A percentile compares a stretch with the other conserved stretches of the same genome.
Evolutionary conservation across 345 rosid species (phyloP).

Genomic region (Psidium friedrichsthalianum): DNA sequence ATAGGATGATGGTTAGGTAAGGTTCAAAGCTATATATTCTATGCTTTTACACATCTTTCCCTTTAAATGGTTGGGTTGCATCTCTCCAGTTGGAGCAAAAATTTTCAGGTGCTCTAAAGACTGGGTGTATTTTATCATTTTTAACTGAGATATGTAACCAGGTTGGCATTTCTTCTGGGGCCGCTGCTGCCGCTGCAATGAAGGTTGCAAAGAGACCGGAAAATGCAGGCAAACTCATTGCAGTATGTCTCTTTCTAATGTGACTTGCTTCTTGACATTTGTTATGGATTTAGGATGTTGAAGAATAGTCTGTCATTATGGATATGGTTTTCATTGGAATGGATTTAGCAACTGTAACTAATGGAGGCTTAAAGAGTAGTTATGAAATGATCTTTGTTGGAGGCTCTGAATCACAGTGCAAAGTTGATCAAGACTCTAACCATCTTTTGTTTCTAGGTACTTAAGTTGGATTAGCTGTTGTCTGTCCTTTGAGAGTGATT

Average conservation of each 20-base stretch:
- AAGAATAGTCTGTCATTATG: background rate
- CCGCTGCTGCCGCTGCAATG: slow-evolving; percentile 89
- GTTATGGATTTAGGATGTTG: background rate
- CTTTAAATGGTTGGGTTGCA: background rate
- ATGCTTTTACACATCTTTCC: background rate
- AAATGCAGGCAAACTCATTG: slow-evolving; percentile 87
- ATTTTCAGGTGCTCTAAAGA: background rate
- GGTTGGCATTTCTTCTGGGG: slow-evolving; percentile 99
- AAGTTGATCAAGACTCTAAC: background rate
- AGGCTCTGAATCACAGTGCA: background rate
- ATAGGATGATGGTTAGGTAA: background rate
- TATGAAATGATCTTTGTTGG: background rate
- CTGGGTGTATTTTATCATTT: background rate
- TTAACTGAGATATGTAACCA: slow-evolving; percentile 11
- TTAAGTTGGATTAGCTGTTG: background rate
- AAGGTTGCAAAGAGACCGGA: slow-evolving; percentile 83
- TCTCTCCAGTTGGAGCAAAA: background rate
- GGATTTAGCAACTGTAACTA: background rate
- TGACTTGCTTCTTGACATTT: background rate
- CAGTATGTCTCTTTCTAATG: slow-evolving; percentile 34
- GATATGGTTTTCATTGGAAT: background rate
- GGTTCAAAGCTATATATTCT: background rate
- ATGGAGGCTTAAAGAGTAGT: background rate
- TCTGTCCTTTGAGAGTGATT: background rate
- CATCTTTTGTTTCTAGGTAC: background rate